Base-by-base conservation (phyloP, 768 basidiomycete genomes). In the Boletus reticuloceps region DNA sequence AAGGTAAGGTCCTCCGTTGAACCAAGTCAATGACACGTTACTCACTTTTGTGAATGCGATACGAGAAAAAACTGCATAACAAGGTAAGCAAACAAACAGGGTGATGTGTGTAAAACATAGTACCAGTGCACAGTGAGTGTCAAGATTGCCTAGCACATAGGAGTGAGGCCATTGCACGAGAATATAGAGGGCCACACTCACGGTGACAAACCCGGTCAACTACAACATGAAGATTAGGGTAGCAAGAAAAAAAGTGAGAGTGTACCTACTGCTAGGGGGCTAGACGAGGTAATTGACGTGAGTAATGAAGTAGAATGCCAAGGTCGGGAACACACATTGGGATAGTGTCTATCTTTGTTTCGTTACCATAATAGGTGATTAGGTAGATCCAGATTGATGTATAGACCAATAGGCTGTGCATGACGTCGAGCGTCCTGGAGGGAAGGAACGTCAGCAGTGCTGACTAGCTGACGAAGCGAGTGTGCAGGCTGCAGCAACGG, bases 81-180 rank as follows among this genome's bases (percentile, higher is more conserved):
- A 0, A 5, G 40, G 36, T 59, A 29, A 49, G n/a, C n/a, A 20
- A 36, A 31, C 32, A 2, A 44, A 27, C 29, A 16, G 4, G n/a
- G 5, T 1, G 2, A 13, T 19, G 6, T 19, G 5, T 37, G 9
- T 5, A 22, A 40, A 46, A 16, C n/a, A 31, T 29, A 3, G n/a
- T 45, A 81, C 79, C 80, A 77, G 55, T 82, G 80, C 6, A 82
- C 80, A 22, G 80, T 69, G 48, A 80, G 74, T 0, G 80, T 82
- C 34, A 80, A 66, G 25, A 77, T 60, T 1, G 79, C 80, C 79
- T 59, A 73, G 73, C 9, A 29, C 29, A 29, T 2, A 69, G 0
- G 65, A 69, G 50, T 3, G 47, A 51, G 48, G 7, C 5, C 31
- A 25, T 3, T 22, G 34, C 5, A 9, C 17, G 50, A 31, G 39